These are phyloP conservation scores for Diplodia intermedia DNA, from an alignment of 2,329 filamentous ascomycete species.

Conservation along the genomic window DNA sequence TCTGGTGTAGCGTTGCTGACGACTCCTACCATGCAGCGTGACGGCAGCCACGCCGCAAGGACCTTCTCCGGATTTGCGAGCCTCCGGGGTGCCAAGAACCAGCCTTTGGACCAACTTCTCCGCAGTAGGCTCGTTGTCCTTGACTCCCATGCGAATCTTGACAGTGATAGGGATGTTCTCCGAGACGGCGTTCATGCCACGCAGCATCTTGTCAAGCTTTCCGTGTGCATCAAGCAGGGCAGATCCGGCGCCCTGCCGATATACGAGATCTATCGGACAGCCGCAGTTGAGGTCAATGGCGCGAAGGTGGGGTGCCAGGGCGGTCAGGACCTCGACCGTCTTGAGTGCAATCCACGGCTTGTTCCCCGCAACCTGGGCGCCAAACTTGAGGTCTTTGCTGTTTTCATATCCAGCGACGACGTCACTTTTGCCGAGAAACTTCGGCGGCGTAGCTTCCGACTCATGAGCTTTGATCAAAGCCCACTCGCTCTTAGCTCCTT, in stretches of 20 bases:
- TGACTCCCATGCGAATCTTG: constrained; percentile 93
- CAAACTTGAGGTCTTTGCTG: constrained; percentile 82
- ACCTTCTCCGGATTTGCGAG: constrained; percentile 69
- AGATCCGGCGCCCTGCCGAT: constrained; percentile 84
- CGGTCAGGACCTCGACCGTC: constrained; percentile 79
- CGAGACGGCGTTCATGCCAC: constrained; percentile 94
- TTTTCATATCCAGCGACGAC: constrained; percentile 82
- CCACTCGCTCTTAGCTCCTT: constrained; percentile 93
- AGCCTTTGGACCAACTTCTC: constrained; percentile 82
- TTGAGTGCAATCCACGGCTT: constrained; percentile 92
- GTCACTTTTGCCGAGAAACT: constrained; percentile 62
- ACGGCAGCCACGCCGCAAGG: constrained; percentile 91
- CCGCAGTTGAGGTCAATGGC: constrained; percentile 96
- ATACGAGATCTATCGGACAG: constrained; percentile 95
- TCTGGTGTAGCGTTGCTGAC: constrained; percentile 92
- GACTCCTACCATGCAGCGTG: constrained; percentile 89
- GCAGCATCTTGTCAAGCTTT: constrained; percentile 92
- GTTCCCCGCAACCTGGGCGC: constrained; percentile 89
- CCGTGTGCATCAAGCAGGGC: constrained; percentile 86
- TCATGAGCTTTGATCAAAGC: constrained; percentile 91
- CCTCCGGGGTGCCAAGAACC: constrained; percentile 78
- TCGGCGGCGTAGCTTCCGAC: constrained; percentile 77
- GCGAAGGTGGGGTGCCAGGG: constrained; percentile 80
- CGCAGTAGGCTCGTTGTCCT: constrained; percentile 78
- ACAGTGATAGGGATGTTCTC: constrained; percentile 89